Percentiles rank a stretch among this genome's conserved stretches.
Evolutionary conservation across 495 filamentous ascomycete species (phyloP).

Genomic region (Aspergillus asperescens): DNA sequence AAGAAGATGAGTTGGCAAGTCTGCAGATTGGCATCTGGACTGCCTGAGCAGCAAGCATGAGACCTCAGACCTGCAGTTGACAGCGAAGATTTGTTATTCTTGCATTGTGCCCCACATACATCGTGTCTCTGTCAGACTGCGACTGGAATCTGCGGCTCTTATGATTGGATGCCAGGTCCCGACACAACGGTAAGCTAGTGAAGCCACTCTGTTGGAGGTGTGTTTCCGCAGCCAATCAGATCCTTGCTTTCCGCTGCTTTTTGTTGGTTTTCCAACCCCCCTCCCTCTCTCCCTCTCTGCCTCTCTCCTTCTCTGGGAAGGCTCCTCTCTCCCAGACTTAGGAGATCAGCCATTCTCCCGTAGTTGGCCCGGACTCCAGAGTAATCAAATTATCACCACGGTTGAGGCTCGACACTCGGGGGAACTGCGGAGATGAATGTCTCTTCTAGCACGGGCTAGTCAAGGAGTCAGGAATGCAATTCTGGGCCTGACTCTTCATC

Average conservation of each 20-base stretch:
- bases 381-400: no score
- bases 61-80: background rate
- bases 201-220: conserved; percentile 20
- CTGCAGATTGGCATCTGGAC: background rate
- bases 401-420: no score
- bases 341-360: background rate
- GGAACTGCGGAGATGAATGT: no score
- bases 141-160: no score
- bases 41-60: background rate
- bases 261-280: conserved; percentile 21
- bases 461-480: no score
- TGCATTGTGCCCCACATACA: conserved; percentile 17
- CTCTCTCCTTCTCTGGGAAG: background rate
- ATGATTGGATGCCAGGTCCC: conserved; percentile 23
- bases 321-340: background rate
- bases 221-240: conserved; percentile 21
- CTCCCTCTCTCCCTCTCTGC: background rate
- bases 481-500: no score
- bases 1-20: background rate
- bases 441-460: no score
- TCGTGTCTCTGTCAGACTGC: conserved; percentile 20
- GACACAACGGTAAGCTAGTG: conserved; percentile 22
- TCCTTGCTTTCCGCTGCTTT: background rate
- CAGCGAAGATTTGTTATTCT: background rate
- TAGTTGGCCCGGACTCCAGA: no score